A percentile compares a stretch with the other conserved stretches of the same genome.
These are phyloP conservation scores for Solanum ossicruentum DNA, from an alignment of 257 asterid genomes.

Conservation along the genomic window DNA sequence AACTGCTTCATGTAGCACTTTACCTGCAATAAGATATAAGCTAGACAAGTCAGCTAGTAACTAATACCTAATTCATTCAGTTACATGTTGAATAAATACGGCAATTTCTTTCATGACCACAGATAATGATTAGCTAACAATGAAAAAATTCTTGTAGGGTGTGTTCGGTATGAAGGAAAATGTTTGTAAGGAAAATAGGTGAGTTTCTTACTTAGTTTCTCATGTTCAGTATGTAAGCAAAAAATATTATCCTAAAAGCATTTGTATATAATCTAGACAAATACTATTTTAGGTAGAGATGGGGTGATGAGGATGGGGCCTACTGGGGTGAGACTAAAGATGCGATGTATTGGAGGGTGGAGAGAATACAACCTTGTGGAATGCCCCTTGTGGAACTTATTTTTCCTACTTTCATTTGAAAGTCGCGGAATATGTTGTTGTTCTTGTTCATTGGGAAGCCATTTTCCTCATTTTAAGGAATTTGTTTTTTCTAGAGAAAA, in stretches of 20 bases:
- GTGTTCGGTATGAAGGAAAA: neutral
- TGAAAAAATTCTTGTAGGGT: neutral
- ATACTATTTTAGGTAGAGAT: neutral
- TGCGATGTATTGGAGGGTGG: neutral
- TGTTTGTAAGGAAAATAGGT: neutral
- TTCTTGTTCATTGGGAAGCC: too few species aligned
- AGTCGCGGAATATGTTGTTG: too few species aligned
- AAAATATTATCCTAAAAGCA: neutral
- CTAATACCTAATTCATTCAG: neutral
- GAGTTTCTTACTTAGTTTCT: neutral
- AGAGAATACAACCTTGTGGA: neutral
- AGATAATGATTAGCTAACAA: neutral
- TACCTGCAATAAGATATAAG: slow-evolving; percentile 33
- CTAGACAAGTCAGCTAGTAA: neutral
- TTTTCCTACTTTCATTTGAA: too few species aligned
- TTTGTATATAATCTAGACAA: neutral
- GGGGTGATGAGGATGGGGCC: neutral
- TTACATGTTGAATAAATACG: neutral
- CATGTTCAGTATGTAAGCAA: neutral
- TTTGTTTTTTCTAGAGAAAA: too few species aligned
- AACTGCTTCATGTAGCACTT: slow-evolving; percentile 81
- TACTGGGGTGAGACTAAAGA: neutral
- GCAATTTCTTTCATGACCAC: neutral
- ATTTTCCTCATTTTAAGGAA: too few species aligned
- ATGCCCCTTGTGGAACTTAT: neutral